A percentile compares a stretch with the other conserved stretches of the same genome.
Evolutionary conservation across 2,329 filamentous ascomycete genomes (phyloP).

Genomic region (Rhexocercosporidium sp.): DNA sequence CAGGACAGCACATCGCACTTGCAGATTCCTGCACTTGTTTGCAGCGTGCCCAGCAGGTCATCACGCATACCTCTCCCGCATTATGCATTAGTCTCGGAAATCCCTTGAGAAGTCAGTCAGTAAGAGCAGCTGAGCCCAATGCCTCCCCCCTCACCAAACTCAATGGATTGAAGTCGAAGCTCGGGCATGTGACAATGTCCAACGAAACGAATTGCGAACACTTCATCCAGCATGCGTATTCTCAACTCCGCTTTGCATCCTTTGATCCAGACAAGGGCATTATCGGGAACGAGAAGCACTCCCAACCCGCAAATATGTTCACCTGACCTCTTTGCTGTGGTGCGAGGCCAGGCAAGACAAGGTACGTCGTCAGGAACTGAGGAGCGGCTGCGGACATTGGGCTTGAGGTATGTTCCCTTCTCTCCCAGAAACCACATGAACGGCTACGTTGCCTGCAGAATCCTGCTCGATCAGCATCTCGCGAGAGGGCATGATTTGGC

Average conservation of each 20-base stretch:
- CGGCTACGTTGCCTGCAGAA: conserved; percentile 10
- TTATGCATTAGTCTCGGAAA: background rate
- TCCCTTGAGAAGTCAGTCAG: background rate
- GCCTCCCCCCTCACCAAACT: background rate
- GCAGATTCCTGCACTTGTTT: background rate
- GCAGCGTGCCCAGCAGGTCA: background rate
- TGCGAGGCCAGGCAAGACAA: background rate
- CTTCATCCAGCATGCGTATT: background rate
- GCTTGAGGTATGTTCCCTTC: background rate
- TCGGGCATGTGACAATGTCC: background rate
- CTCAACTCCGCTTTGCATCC: background rate
- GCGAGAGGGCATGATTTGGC: background rate
- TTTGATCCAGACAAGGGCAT: background rate
- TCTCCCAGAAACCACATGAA: background rate
- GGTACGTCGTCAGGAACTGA: background rate
- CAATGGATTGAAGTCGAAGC: background rate
- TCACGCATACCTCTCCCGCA: background rate
- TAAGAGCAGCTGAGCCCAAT: background rate
- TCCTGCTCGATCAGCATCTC: background rate
- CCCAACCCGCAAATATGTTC: background rate
- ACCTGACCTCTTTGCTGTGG: background rate
- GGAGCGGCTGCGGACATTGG: background rate
- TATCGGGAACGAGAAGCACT: background rate
- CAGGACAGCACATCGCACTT: conserved; percentile 14
- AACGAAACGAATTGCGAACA: background rate